Conservation (phyloP, 164 flowering plant species). For the Piper longum region DNA sequence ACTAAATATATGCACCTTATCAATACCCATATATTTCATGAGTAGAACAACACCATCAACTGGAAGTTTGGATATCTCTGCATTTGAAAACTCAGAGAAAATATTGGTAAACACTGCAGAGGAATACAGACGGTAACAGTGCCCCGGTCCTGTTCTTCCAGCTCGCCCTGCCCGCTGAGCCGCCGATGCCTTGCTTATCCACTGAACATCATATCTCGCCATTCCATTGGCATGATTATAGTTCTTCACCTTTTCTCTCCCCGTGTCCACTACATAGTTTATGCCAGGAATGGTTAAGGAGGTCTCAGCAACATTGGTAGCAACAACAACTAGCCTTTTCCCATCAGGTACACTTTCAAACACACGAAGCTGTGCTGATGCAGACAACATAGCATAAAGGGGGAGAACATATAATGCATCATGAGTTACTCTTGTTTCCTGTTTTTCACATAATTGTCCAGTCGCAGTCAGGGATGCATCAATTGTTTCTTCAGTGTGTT, state of each 20-base stretch:
- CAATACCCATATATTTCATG: slow-evolving; percentile 82
- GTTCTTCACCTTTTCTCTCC: slow-evolving; percentile 85
- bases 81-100: slow-evolving; percentile 53
- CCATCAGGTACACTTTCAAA: slow-evolving; percentile 65
- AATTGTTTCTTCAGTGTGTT: slow-evolving; percentile 10
- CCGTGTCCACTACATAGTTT: slow-evolving; percentile 94
- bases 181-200: slow-evolving; percentile 99
- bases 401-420: slow-evolving; percentile 64
- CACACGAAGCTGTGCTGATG: slow-evolving; percentile 77
- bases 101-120: slow-evolving; percentile 64
- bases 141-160: slow-evolving; percentile 98
- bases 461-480: slow-evolving; percentile 1
- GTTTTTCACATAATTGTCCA: slow-evolving; percentile 12
- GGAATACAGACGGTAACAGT: slow-evolving; percentile 89
- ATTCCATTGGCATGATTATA: slow-evolving; percentile 71
- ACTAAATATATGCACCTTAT: slow-evolving; percentile 35
- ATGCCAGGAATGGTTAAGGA: slow-evolving; percentile 96
- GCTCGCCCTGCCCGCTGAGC: slow-evolving; percentile 97
- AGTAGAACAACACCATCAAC: slow-evolving; percentile 84
- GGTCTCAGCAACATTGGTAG: slow-evolving; percentile 98
- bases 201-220: slow-evolving; percentile 75
- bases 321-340: slow-evolving; percentile 86
- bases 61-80: slow-evolving; percentile 84
- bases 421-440: slow-evolving; percentile 5
- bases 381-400: slow-evolving; percentile 93